Conservation (phyloP, 345 rosid species). For the Eucalyptus decipiens region DNA sequence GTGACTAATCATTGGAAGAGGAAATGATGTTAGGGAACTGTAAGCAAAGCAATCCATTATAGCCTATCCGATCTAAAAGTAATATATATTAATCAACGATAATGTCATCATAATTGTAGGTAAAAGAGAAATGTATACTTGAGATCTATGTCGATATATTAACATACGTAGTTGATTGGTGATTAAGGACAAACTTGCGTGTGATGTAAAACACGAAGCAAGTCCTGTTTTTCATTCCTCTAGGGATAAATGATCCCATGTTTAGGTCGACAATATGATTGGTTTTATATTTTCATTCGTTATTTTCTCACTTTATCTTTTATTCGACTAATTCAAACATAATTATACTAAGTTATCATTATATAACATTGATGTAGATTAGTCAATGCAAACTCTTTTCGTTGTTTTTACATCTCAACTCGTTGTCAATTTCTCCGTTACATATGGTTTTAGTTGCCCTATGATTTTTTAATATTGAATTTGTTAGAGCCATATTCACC, state of each 20-base stretch:
- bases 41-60: neutral
- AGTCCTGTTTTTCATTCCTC: neutral
- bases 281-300: neutral
- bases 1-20: neutral
- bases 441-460: neutral
- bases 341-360: neutral
- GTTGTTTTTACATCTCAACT: neutral
- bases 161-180: neutral
- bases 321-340: neutral
- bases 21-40: neutral
- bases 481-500: neutral
- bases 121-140: neutral
- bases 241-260: neutral
- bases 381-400: neutral
- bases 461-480: neutral
- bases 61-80: neutral
- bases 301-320: neutral
- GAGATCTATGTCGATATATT: neutral
- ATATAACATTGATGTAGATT: neutral
- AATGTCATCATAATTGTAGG: neutral
- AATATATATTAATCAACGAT: neutral
- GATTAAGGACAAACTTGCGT: neutral
- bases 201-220: neutral
- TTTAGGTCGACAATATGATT: accelerated
- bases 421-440: neutral